Base-by-base conservation (phyloP, 306 rosid species). In the Sechiopsis laciniata region DNA sequence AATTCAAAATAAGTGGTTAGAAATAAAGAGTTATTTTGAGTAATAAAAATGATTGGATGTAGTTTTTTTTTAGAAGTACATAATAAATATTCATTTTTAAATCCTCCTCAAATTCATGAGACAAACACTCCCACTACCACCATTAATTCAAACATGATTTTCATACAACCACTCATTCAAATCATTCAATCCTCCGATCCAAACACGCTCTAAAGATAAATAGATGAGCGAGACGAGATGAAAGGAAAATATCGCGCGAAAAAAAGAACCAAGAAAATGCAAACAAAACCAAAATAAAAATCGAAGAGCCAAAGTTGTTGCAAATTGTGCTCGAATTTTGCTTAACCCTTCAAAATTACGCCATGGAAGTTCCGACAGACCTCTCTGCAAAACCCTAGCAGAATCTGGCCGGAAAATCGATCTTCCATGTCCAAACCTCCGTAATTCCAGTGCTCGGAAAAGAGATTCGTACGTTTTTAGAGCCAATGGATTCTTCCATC, bases 401-500 rank as follows among this genome's bases (percentile, higher is more conserved):
- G 8, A 68, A 68, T 21, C 76, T 5, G 69, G 29, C 46, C 8
- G 51, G 6, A 45, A 45, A 50, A 1, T 10, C 52, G 58, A 22
- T 50, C 48, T 57, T 68, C 65, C 73, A 78, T 75, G 80, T 55
- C 68, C 76, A 24, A 24, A 16, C 21, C 76, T 74, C 71, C 60
- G 29, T 20, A 48, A 51, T 52, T 54, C 2, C 69, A 32, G 22
- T 56, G 48, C 65, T 58, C 50, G 63, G 12, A 63, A 55, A 73
- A 26, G 29, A 26, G 55, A 55, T 46, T 61, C 52, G 53, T 54
- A 26, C 40, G 14, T 66, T 29, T 1, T 29, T 29, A 32, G 37
- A 32, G 37, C 21, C 37, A 51, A 88, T 90, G 94, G 91, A 84
- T 59, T 87, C 90, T 74, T 75, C 82, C 5, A 32, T 78, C 19